Evolutionary conservation across 345 rosid species (phyloP).

Genomic region (Brassica rapa): DNA sequence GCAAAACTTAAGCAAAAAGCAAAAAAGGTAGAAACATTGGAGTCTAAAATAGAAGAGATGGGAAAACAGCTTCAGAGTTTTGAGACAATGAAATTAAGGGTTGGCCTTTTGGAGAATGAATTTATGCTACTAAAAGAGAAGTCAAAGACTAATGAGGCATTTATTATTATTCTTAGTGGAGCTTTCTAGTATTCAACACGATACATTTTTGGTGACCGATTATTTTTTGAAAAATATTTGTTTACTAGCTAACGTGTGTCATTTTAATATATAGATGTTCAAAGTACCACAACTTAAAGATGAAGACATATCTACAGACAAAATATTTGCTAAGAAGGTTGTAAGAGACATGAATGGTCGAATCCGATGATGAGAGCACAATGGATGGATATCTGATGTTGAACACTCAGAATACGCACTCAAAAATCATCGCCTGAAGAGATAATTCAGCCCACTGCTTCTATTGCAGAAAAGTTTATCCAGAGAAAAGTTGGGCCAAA

Average conservation of each 20-base stretch:
- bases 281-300: not conserved
- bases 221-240: not conserved
- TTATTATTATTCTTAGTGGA: not conserved
- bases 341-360: not conserved
- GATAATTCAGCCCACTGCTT: not conserved
- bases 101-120: not conserved
- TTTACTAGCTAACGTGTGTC: not conserved
- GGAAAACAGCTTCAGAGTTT: not conserved
- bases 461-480: not conserved
- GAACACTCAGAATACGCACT: not conserved
- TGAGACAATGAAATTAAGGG: not conserved
- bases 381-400: not conserved
- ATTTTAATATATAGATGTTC: not conserved
- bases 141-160: not conserved
- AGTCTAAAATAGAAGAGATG: not conserved
- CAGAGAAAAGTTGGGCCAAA: not conserved
- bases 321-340: not conserved
- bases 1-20: not conserved
- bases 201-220: not conserved
- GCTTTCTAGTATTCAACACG: not conserved
- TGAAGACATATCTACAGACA: not conserved
- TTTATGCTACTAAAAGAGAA: not conserved
- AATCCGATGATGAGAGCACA: not conserved
- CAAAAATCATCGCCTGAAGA: not conserved
- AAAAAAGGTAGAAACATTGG: not conserved